Base-by-base conservation (phyloP, 2,329 filamentous ascomycete species). In the Herpotrichia juniperi region DNA sequence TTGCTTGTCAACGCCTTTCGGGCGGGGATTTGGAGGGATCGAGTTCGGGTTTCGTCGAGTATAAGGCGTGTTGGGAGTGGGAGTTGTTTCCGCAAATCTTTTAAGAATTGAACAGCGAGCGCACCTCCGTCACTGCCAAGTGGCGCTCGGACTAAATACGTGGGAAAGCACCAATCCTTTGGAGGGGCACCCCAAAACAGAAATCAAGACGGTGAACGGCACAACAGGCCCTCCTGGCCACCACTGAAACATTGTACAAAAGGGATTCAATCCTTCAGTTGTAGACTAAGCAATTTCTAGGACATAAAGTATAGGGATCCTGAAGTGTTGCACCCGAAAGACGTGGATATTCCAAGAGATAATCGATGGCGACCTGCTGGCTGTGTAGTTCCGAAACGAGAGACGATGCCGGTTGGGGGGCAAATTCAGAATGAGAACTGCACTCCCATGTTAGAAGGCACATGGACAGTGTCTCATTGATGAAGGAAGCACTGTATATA, bases 1-100 rank as follows among this genome's bases (percentile, higher is more conserved):
- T 53, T 45, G 58, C 32, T 50, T 50, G 21, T 40, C 19, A 40
- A 24, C 37, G 37, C 19, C 37, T 22, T 48, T 40, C 44, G 34
- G 25, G 51, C 48, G 21, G 37, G 16, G 25, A 46, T 22, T 32
- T 21, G n/a, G 30, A 34, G 43, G 30, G n/a, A 28, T 10, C 4
- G 17, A 10, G 16, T 43, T 30, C 8, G 25, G 3, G 12, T 24
- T 10, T 43, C n/a, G 26, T 43, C 30, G 16, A 34, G 35, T 42
- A 28, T 67, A 48, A 21, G 19, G 5, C n/a, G 22, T 8, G n/a
- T 4, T 12, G 7, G 10, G 5, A 4, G 19, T 48, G 14, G 34
- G 10, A n/a, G 8, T 26, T 14, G 26, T 14, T 4, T 31, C n/a
- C 30, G 42, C 21, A n/a, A 31, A 28, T 42, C 21, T 8, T 6